Evolutionary conservation across 768 basidiomycete species (phyloP).

Genomic region (Kwoniella sp.): DNA sequence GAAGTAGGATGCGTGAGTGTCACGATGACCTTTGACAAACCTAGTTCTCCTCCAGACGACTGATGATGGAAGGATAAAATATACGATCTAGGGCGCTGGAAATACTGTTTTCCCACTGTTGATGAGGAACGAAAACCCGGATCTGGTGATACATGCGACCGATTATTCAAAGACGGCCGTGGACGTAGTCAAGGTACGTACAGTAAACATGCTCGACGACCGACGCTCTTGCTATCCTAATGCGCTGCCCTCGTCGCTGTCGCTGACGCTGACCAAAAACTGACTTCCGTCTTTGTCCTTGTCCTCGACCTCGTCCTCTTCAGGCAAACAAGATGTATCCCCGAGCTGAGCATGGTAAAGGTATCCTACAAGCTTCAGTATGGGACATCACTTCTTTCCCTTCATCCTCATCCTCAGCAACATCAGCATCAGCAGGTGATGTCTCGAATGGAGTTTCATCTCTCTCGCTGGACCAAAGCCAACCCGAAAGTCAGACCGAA

Average conservation of each 20-base stretch:
- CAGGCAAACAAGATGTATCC: conserved; percentile 74
- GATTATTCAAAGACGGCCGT: conserved; percentile 90
- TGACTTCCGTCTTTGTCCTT: too few species aligned
- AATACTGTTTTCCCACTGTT: conserved; percentile 90
- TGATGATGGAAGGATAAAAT: too few species aligned
- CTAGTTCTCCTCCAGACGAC: too few species aligned
- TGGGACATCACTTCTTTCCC: conserved; percentile 77
- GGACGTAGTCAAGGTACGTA: conserved; percentile 75
- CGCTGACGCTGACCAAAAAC: too few species aligned
- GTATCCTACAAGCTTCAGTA: conserved; percentile 74
- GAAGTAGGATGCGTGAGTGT: conserved; percentile 82
- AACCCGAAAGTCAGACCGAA: neutral
- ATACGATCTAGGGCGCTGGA: conserved; percentile 96
- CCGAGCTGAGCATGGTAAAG: conserved; percentile 63
- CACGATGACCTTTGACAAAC: too few species aligned
- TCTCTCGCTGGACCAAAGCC: neutral
- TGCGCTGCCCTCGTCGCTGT: too few species aligned
- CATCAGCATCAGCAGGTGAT: neutral
- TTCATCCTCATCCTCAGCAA: neutral
- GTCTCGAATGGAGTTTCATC: neutral
- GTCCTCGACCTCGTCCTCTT: too few species aligned
- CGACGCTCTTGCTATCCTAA: too few species aligned
- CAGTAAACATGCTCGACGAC: too few species aligned
- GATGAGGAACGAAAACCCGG: conserved; percentile 76
- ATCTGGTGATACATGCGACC: conserved; percentile 73